Base-by-base conservation (phyloP, 2,329 filamentous ascomycete genomes). In the Hypocrella siamensis region DNA sequence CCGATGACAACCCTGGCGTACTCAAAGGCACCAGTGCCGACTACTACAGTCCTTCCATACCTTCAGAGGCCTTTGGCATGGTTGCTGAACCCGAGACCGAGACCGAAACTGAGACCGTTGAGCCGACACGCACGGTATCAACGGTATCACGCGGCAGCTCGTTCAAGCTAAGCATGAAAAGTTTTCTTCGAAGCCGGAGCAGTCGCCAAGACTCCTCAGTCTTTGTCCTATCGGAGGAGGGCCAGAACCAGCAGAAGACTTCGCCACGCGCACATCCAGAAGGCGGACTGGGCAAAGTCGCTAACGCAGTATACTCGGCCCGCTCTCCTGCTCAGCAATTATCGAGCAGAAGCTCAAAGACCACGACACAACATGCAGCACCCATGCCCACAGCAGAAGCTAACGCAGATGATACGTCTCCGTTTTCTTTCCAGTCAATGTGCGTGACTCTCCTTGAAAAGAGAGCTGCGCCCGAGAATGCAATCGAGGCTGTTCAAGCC, bases 31-130 rank as follows among this genome's bases (percentile, higher is more conserved):
- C 47, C 25, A 60, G 47, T 32, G 54, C 54, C 27, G 55, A 59
- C 35, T 60, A 60, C 36, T 60, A 60, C 40, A 56, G 54, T 30
- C 48, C 53, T 10, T 51, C 51, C 3, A 51, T 60, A 28, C 56
- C 57, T 3, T 57, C 54, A 3, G 53, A 56, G 32, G 54, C 53
- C 5, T 58, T 59, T 37, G 56, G 54, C 38, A 58, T 59, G 55
- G 42, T 46, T 10, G 38, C 48, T 8, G 40, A 44, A 10, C 42
- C 48, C 15, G 42, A 45, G 14, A 14, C 26, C 16, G 4, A 31
- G 9, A 14, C 9, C n/a, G 25, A 3, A 14, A 14, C 9, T 7
- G 6, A 14, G 25, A 26, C n/a, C n/a, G 6, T 14, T 11, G n/a
- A n/a, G n/a, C n/a, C n/a, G n/a, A n/a, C n/a, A n/a, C n/a, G n/a